A percentile compares a stretch with the other conserved stretches of the same genome.
Evolutionary conservation across 2,329 filamentous ascomycete species (phyloP).

Genomic region (Botrytis fragariae): DNA sequence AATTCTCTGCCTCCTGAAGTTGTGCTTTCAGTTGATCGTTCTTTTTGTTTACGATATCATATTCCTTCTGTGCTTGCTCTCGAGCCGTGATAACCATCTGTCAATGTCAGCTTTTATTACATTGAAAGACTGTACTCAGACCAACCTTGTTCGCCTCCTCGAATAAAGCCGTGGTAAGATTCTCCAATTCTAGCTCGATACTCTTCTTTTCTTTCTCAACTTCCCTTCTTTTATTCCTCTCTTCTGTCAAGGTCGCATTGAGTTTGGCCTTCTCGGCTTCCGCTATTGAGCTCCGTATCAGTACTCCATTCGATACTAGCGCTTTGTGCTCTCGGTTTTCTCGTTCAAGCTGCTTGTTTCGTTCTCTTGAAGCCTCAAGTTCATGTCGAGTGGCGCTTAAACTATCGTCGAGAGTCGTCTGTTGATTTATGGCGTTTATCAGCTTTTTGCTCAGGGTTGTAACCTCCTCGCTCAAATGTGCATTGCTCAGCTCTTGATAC

Average conservation of each 20-base stretch:
- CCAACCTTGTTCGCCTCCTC: constrained; percentile 87
- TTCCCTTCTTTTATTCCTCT: constrained; percentile 61
- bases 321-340: constrained; percentile 61
- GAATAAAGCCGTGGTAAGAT: constrained; percentile 86
- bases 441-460: constrained; percentile 89
- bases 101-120: constrained; percentile 62
- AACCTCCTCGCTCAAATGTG: constrained; percentile 63
- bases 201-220: constrained; percentile 78
- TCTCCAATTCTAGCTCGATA: constrained; percentile 91
- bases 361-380: constrained; percentile 68
- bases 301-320: constrained; percentile 67
- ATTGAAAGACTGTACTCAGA: background rate
- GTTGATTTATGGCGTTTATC: constrained; percentile 95
- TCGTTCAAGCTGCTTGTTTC: constrained; percentile 65
- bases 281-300: constrained; percentile 72
- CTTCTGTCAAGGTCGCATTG: constrained; percentile 58
- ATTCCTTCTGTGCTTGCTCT: constrained; percentile 81
- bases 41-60: constrained; percentile 75
- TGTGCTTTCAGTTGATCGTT: constrained; percentile 86
- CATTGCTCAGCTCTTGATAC: constrained; percentile 55
- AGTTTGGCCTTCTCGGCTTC: constrained; percentile 68
- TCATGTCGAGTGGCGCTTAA: constrained; percentile 81
- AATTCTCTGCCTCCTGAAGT: constrained; percentile 78
- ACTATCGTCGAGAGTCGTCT: constrained; percentile 86
- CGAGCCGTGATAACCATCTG: constrained; percentile 91